Conservation (phyloP, 345 rosid species). For the Corchorus capsularis region DNA sequence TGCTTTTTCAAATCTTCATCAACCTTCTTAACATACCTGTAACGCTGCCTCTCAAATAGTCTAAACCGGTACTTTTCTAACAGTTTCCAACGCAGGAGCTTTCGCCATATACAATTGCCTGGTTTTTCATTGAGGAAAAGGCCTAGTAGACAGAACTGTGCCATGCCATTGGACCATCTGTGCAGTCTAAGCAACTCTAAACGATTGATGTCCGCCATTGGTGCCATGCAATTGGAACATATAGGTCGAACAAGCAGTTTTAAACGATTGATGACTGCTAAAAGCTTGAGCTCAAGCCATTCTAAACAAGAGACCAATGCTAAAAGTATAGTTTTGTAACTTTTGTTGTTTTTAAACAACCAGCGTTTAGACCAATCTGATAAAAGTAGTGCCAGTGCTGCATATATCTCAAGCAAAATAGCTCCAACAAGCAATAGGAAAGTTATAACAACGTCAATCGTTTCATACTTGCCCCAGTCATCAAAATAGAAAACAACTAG, state of each 20-base stretch:
- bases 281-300: no score
- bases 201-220: not conserved
- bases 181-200: not conserved
- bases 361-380: slow-evolving; percentile 21
- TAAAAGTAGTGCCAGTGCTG: slow-evolving; percentile 12
- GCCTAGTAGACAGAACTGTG: not conserved
- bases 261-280: no score
- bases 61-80: no score
- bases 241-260: no score
- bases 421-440: slow-evolving; percentile 24
- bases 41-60: not conserved
- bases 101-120: not conserved
- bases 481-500: slow-evolving; percentile 14
- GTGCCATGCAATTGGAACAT: no score
- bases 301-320: no score
- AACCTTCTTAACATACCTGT: not conserved
- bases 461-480: slow-evolving; percentile 11
- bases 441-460: slow-evolving; percentile 23
- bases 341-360: slow-evolving; percentile 11
- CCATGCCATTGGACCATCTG: slow-evolving; percentile 25
- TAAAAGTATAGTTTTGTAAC: not conserved
- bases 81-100: no score
- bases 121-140: not conserved
- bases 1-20: not conserved
- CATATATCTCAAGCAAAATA: slow-evolving; percentile 29